Percentiles rank a stretch among this genome's conserved stretches.
Conservation (phyloP, 2,329 filamentous ascomycete genomes). For the Parascedosporium putredinis region DNA sequence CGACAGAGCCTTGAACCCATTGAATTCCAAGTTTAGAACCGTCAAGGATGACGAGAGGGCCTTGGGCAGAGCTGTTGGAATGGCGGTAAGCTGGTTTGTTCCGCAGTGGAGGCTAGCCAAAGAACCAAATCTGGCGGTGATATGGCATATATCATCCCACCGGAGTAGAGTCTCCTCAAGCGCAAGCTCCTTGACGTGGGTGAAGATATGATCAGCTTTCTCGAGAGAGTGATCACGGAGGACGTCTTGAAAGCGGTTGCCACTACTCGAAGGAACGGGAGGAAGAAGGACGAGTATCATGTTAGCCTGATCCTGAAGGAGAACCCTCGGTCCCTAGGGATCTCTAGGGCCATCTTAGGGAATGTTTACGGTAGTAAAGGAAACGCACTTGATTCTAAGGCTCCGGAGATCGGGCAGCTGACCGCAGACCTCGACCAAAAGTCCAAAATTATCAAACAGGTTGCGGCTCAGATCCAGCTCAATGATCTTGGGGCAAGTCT, state of each 20-base stretch:
- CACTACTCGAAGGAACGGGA: conserved; percentile 35
- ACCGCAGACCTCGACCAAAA: conserved; percentile 60
- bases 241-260: conserved; percentile 55
- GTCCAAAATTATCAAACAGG: conserved; percentile 56
- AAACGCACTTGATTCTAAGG: conserved; percentile 61
- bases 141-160: conserved; percentile 52
- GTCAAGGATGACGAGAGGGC: conserved; percentile 41
- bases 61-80: conserved; percentile 32
- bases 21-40: conserved; percentile 61
- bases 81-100: conserved; percentile 44
- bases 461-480: conserved; percentile 84
- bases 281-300: background rate
- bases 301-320: too few species aligned
- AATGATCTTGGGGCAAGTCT: conserved; percentile 54
- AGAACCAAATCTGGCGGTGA: conserved; percentile 42
- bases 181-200: conserved; percentile 47
- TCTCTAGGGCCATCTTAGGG: too few species aligned
- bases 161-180: conserved; percentile 56
- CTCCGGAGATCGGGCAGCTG: conserved; percentile 56
- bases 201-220: conserved; percentile 30
- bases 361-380: background rate
- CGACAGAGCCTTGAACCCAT: conserved; percentile 50
- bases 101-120: conserved; percentile 42
- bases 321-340: too few species aligned
- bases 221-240: conserved; percentile 24